Percentiles rank a stretch among this genome's conserved stretches.
phyloP scores from a whole-genome alignment of 2,329 filamentous ascomycete genomes.

The Akanthomyces dipterigenus region DNA sequence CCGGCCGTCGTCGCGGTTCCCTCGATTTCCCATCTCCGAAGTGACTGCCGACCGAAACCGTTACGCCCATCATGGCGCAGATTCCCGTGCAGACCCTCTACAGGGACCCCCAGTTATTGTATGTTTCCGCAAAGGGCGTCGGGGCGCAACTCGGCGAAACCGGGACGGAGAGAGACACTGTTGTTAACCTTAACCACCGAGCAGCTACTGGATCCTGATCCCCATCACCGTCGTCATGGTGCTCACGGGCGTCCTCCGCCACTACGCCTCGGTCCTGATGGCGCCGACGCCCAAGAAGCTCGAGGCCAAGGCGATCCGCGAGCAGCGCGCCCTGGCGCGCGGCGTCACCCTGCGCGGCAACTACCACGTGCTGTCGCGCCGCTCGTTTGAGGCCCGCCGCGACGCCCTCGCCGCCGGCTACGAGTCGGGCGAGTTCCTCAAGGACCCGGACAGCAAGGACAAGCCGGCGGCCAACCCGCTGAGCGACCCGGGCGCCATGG shows the following conservation, averaged over 20 bases:
- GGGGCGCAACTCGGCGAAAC: no score
- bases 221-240: slow-evolving; percentile 98
- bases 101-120: slow-evolving; percentile 97
- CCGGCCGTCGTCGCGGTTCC: neutral
- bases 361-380: slow-evolving; percentile 68
- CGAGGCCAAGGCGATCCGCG: slow-evolving; percentile 67
- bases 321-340: slow-evolving; percentile 78
- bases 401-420: slow-evolving; percentile 73
- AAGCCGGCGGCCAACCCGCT: slow-evolving; percentile 90
- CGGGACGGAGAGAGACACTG: neutral
- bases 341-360: slow-evolving; percentile 81
- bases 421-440: slow-evolving; percentile 81
- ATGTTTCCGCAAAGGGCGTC: slow-evolving; percentile 31
- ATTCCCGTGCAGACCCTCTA: slow-evolving; percentile 90
- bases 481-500: slow-evolving; percentile 93
- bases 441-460: slow-evolving; percentile 78
- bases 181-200: neutral
- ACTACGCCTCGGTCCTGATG: slow-evolving; percentile 93
- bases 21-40: neutral
- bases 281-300: slow-evolving; percentile 76
- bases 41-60: neutral
- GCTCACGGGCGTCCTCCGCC: slow-evolving; percentile 87
- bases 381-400: slow-evolving; percentile 74
- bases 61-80: slow-evolving; percentile 63
- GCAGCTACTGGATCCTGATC: slow-evolving; percentile 96